phyloP scores from a whole-genome alignment of 2,329 filamentous ascomycete species.

The Trichoderma arundinaceum region DNA sequence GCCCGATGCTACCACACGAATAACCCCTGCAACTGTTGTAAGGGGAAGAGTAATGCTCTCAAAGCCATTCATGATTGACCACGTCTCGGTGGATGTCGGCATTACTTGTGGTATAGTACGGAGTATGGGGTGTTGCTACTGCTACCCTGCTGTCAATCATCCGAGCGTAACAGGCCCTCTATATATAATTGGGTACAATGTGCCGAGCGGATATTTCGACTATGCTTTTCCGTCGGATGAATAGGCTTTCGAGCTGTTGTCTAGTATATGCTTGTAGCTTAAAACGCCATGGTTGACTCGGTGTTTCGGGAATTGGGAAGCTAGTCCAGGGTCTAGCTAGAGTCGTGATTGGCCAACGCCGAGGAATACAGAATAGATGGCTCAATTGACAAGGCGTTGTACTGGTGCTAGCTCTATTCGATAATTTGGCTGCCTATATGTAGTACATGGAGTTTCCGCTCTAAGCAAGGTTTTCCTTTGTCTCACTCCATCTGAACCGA shows the following conservation, averaged over 20 bases:
- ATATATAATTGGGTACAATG: neutral
- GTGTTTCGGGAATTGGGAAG: neutral
- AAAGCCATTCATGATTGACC: neutral
- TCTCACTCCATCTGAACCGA: neutral
- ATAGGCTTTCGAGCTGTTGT: neutral
- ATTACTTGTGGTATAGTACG: neutral
- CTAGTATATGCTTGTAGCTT: neutral
- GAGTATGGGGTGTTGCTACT: too few species aligned
- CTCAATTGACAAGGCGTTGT: neutral
- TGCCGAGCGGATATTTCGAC: neutral
- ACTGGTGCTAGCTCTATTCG: neutral
- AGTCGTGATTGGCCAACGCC: neutral
- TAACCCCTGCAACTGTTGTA: neutral
- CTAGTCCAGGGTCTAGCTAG: neutral
- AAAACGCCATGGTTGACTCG: neutral
- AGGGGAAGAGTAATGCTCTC: neutral
- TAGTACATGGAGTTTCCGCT: neutral
- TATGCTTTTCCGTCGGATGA: constrained; percentile 10
- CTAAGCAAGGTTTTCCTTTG: neutral
- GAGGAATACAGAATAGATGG: neutral
- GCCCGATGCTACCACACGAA: constrained; percentile 5
- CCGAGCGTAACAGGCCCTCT: neutral
- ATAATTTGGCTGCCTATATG: neutral
- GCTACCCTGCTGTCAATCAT: neutral
- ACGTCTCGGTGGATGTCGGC: constrained; percentile 11